Conservation (phyloP, 768 basidiomycete species). For the Rhizopogon rudus region DNA sequence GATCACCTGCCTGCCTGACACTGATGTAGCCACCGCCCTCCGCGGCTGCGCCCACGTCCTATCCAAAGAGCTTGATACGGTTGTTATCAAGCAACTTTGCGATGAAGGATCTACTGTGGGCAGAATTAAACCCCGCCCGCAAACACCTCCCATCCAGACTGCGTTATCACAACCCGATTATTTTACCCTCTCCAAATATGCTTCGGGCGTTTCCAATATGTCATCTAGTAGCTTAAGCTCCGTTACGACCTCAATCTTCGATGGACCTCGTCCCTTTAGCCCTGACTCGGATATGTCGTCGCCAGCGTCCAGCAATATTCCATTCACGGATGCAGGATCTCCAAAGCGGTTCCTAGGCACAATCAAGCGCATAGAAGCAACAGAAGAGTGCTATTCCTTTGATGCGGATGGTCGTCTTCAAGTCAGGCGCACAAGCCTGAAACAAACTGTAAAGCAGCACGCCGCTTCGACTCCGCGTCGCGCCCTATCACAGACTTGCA, state of each 20-base stretch:
- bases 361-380: not conserved
- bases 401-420: not conserved
- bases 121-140: not conserved
- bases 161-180: not conserved
- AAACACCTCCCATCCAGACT: not conserved
- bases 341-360: not conserved
- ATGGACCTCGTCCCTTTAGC: not conserved
- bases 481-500: not conserved
- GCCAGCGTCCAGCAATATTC: not conserved
- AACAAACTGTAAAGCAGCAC: not conserved
- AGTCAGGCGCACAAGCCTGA: not conserved
- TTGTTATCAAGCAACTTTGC: not conserved
- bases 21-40: conserved; percentile 15
- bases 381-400: not conserved
- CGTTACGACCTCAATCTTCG: not conserved
- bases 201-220: not conserved
- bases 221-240: not conserved
- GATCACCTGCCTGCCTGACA: conserved; percentile 27
- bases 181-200: not conserved
- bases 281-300: not conserved
- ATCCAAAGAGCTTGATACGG: not conserved
- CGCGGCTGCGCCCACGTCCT: conserved; percentile 7
- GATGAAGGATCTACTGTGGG: not conserved
- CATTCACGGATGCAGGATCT: not conserved
- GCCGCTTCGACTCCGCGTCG: not conserved